A percentile compares a stretch with the other conserved stretches of the same genome.
phyloP scores from a whole-genome alignment of 257 asterid species.

The Gardenia jasminoides region DNA sequence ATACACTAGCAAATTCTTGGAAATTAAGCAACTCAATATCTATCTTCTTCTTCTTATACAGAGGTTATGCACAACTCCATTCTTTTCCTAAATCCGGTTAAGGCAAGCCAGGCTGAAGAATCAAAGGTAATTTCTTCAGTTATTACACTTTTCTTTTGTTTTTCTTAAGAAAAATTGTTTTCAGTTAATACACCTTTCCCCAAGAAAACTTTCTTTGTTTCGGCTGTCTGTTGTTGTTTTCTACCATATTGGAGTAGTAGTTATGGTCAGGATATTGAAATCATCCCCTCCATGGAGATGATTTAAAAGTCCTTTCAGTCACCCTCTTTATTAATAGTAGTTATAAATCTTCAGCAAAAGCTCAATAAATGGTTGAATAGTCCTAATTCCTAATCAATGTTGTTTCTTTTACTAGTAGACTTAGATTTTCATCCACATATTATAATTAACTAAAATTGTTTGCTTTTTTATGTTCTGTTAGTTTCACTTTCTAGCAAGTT shows the following conservation, averaged over 20 bases:
- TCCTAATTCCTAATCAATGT: background rate
- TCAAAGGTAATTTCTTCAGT: constrained; percentile 14
- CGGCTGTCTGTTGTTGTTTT: too few species aligned
- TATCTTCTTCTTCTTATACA: background rate
- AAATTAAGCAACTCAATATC: background rate
- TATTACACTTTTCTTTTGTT: background rate
- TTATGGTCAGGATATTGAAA: background rate
- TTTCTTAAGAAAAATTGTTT: background rate
- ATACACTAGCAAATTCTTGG: background rate
- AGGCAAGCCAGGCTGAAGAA: background rate
- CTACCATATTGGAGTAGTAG: background rate
- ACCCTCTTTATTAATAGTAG: background rate
- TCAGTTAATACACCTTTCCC: background rate
- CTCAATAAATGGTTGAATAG: background rate
- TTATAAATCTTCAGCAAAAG: too few species aligned
- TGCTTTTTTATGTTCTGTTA: background rate
- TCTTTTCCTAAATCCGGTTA: constrained; percentile 1
- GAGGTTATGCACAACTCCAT: background rate
- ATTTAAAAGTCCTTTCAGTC: background rate
- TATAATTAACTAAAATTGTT: too few species aligned
- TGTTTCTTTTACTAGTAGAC: background rate
- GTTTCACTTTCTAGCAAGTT: background rate
- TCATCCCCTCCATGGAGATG: background rate
- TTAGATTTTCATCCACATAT: background rate
- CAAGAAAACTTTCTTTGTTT: constrained; percentile 1